Conservation (phyloP, 177 flowering plant species). For the Vitis hybrid region DNA sequence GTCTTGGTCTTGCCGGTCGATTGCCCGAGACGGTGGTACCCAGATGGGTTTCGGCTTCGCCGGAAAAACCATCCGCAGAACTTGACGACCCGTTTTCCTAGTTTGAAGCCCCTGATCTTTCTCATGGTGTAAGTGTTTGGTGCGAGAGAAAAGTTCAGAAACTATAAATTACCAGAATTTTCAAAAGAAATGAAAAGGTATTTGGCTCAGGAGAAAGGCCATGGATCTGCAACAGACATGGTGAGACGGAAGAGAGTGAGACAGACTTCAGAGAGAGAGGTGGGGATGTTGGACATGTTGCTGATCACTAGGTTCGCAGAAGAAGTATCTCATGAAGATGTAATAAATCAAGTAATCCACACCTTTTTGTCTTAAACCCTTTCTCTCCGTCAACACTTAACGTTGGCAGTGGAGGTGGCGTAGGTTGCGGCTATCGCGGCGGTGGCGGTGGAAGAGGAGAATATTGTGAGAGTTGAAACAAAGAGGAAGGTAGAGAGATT, state of each 20-base stretch:
- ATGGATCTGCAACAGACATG: slow-evolving; percentile 58
- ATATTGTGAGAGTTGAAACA: neutral
- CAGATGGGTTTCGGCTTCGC: slow-evolving; percentile 8
- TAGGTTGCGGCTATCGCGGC: neutral
- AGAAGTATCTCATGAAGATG: neutral
- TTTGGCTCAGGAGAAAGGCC: slow-evolving; percentile 49
- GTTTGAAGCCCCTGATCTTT: slow-evolving; percentile 46
- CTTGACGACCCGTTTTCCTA: slow-evolving; percentile 38
- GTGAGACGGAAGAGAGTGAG: slow-evolving; percentile 50
- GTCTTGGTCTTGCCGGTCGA: slow-evolving; percentile 18
- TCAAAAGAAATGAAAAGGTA: neutral
- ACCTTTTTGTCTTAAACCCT: neutral
- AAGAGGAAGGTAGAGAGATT: neutral
- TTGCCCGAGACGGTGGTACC: slow-evolving; percentile 21
- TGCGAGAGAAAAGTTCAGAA: neutral
- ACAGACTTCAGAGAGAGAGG: slow-evolving; percentile 54
- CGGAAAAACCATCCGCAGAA: slow-evolving; percentile 38
- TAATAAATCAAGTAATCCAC: too few species aligned
- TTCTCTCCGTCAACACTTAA: neutral
- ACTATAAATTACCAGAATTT: neutral
- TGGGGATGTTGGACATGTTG: slow-evolving; percentile 52
- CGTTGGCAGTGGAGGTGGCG: neutral
- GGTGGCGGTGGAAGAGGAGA: neutral
- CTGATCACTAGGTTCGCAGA: neutral
- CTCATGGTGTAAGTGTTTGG: slow-evolving; percentile 26